Evolutionary conservation across 352 stramenopile genomes (phyloP), one percentile per base, ranked within the genome.

Genomic region (Aphanomyces invadans): DNA sequence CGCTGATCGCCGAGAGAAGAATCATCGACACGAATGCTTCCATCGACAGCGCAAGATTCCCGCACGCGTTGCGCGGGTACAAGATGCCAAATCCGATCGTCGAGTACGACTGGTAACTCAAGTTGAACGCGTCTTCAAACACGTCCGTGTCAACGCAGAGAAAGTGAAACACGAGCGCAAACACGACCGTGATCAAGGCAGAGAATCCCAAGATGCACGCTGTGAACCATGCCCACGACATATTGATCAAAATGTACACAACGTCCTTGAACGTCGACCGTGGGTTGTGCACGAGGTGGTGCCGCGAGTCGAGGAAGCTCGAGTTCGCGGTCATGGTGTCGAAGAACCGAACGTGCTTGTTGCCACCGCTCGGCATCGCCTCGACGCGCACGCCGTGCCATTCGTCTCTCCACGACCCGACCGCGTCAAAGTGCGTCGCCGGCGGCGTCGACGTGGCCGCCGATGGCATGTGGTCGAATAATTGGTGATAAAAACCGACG

Each of bases 81-180:
- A 91, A 75, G 26, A 90, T 70, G 31, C 84, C 84, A 61, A 90
- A 93, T 38, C 84, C 84, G 66, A 93, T 91, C 7, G 84, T 93
- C 15, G 81, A 89, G 65, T 90, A 93, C 1, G 84, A 90, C 71
- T 93, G 84, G 67, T 93, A 93, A 52, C 79, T 90, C 48, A 93
- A 53, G 57, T 89, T 78, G 54, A 91, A 88, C 1, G 80, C 74
- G 31, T 79, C 72, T 21, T 88, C 76, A 42, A 88, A 86, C 32
- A 66, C 65, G 21, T 70, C 73, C 0, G 81, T 82, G 31, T 91
- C 80, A 45, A 74, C 67, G 63, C 84, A 93, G 39, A 93, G 88
- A 25, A 78, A 64, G 39, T 89, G 79, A 61, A 90, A 88, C 62
- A 87, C 85, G 60, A 33, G 5, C 25, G 33, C 60, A 36, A 67